A percentile compares a stretch with the other conserved stretches of the same genome.
Evolutionary conservation across 768 basidiomycete genomes (phyloP).

Genomic region (Rhizopogon vulgaris): DNA sequence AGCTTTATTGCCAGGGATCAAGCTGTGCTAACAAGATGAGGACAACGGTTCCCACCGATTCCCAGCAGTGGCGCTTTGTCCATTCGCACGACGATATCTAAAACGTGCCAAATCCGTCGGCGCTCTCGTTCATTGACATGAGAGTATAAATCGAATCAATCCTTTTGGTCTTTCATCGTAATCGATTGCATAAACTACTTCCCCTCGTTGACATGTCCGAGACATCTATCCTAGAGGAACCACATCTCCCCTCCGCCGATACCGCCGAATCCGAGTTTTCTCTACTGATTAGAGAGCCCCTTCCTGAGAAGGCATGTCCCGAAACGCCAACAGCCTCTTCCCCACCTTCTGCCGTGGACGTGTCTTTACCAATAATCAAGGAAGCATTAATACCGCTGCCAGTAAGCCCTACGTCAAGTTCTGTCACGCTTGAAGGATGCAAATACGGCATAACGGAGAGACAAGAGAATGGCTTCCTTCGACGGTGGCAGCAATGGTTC

Average conservation of each 20-base stretch:
- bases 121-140: background rate
- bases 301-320: background rate
- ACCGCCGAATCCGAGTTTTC: background rate
- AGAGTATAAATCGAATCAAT: background rate
- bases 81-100: background rate
- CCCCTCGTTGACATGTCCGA: background rate
- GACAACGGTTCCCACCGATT: background rate
- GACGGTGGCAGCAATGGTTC: constrained; percentile 4
- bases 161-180: background rate
- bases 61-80: too few species aligned
- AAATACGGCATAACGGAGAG: background rate
- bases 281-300: background rate
- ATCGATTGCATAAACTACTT: background rate
- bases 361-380: background rate
- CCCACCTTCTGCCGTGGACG: background rate
- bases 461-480: constrained; percentile 2
- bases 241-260: background rate
- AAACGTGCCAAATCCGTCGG: background rate
- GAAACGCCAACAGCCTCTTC: background rate
- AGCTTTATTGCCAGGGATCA: background rate
- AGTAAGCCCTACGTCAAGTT: background rate
- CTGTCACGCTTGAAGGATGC: background rate
- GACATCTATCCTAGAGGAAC: background rate
- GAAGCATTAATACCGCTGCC: background rate
- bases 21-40: background rate